Evolutionary conservation across 306 rosid genomes (phyloP), one percentile per base, ranked within the genome.

Genomic region (Dalbergia oliveri): DNA sequence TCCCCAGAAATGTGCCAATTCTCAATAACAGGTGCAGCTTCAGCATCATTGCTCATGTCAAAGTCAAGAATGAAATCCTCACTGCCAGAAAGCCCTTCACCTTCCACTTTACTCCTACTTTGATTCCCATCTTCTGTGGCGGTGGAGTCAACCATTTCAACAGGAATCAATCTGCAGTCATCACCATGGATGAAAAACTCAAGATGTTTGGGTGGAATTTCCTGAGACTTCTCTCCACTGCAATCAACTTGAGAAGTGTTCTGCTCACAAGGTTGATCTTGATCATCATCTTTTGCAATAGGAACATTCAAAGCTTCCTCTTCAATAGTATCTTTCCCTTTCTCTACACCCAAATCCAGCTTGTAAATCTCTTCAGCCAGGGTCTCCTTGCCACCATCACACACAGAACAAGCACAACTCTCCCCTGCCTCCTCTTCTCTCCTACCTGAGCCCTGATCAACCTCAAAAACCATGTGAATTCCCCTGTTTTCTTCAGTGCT

Each of bases 31-130:
- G 88, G 89, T 44, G 87, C 79, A n/a, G 82, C 75, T 79, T 81
- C 87, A 18, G 88, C 79, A 85, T 77, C 79, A 53, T 81, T 33
- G 39, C 56, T 53, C 88, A 78, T 80, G 69, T 83, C 95, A 80
- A 93, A 93, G 67, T 95, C 99, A 84, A 93, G 83, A 84, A 95
- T 89, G 60, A 95, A 89, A 89, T 91, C 99, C 80, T 83, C 84
- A 56, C 53, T 68, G 12, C 67, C 74, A 31, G 73, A 43, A 49
- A 81, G 79, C 39, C 80, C 91, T 81, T 83, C 85, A 61, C 83
- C 86, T 54, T 35, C 86, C 49, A 60, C 85, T 81, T 85, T 81
- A n/a, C 73, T 77, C 65, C 67, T 78, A 10, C 66, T 83, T 53
- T 70, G 84, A 57, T 39, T 80, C 65, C 26, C 86, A 63, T 59